These are phyloP conservation scores for Hanseniaspora singularis DNA, from an alignment of 805 yeast genomes.

Conservation along the genomic window DNA sequence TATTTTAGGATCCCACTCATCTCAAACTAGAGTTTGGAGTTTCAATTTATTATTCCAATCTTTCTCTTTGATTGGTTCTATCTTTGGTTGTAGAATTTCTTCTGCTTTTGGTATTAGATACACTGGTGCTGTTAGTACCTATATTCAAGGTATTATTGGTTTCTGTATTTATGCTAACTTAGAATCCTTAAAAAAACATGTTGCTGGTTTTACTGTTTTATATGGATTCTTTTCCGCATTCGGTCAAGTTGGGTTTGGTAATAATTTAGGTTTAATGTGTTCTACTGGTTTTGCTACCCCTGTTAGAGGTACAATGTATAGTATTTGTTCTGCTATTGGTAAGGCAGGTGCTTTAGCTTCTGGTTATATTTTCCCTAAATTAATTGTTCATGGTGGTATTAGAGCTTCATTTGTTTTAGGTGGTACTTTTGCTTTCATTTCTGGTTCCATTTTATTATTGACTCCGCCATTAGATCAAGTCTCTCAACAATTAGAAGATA, in stretches of 20 bases:
- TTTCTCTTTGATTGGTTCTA: slow-evolving; percentile 83
- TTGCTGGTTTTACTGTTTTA: slow-evolving; percentile 71
- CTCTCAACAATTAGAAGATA: slow-evolving; percentile 69
- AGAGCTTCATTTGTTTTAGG: slow-evolving; percentile 43
- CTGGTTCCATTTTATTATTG: slow-evolving; percentile 23
- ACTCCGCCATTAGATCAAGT: slow-evolving; percentile 76
- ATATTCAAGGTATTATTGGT: slow-evolving; percentile 65
- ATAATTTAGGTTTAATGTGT: slow-evolving; percentile 77
- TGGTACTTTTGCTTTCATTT: slow-evolving; percentile 53
- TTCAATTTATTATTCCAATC: slow-evolving; percentile 84
- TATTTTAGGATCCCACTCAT: slow-evolving; percentile 45
- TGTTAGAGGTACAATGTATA: slow-evolving; percentile 81
- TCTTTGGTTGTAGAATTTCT: slow-evolving; percentile 66
- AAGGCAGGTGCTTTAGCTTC: slow-evolving; percentile 90
- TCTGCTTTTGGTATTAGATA: slow-evolving; percentile 86
- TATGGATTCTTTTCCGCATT: slow-evolving; percentile 77
- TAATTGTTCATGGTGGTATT: slow-evolving; percentile 51
- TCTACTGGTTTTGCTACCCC: slow-evolving; percentile 78
- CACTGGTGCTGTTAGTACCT: slow-evolving; percentile 56
- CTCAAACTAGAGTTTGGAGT: slow-evolving; percentile 62
- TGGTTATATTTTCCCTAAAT: slow-evolving; percentile 74
- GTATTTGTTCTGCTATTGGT: slow-evolving; percentile 82
- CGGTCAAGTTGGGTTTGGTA: slow-evolving; percentile 94
- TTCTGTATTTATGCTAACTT: slow-evolving; percentile 70
- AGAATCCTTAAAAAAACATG: slow-evolving; percentile 40